Evolutionary conservation across 2,329 filamentous ascomycete species (phyloP).

Genomic region (Eutypella sp.): DNA sequence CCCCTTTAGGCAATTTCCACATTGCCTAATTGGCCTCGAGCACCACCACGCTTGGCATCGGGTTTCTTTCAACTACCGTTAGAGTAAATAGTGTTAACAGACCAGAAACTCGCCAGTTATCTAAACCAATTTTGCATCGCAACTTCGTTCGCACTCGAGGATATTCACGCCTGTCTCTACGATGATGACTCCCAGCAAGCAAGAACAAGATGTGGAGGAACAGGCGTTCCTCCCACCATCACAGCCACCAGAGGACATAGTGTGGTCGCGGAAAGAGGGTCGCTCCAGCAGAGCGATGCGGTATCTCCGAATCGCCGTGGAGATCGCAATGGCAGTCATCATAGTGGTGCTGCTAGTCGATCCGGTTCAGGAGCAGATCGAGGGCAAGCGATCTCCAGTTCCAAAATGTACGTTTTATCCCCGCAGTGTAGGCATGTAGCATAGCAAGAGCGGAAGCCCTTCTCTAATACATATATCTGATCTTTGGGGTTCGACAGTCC

Average conservation of each 20-base stretch:
- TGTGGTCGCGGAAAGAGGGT: constrained; percentile 9
- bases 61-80: background rate
- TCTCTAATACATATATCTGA: constrained; percentile 4
- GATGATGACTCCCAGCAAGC: constrained; percentile 20
- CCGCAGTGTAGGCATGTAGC: background rate
- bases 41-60: background rate
- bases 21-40: constrained; percentile 8
- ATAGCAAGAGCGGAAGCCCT: too few species aligned
- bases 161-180: constrained; percentile 1
- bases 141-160: background rate
- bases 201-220: constrained; percentile 22
- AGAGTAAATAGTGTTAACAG: background rate
- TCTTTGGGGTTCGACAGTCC: constrained; percentile 19
- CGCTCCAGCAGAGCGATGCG: constrained; percentile 8
- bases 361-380: constrained; percentile 10
- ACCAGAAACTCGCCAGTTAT: too few species aligned
- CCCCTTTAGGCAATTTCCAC: constrained; percentile 16
- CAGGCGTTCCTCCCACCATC: constrained; percentile 23
- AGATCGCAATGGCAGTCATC: constrained; percentile 23
- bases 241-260: constrained; percentile 6
- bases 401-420: constrained; percentile 23
- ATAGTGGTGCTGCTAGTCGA: constrained; percentile 22
- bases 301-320: constrained; percentile 24
- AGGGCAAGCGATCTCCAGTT: constrained; percentile 21
- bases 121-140: background rate